These are phyloP conservation scores for Aspergillus biplanus DNA, from an alignment of 495 filamentous ascomycete genomes.

Conservation along the genomic window DNA sequence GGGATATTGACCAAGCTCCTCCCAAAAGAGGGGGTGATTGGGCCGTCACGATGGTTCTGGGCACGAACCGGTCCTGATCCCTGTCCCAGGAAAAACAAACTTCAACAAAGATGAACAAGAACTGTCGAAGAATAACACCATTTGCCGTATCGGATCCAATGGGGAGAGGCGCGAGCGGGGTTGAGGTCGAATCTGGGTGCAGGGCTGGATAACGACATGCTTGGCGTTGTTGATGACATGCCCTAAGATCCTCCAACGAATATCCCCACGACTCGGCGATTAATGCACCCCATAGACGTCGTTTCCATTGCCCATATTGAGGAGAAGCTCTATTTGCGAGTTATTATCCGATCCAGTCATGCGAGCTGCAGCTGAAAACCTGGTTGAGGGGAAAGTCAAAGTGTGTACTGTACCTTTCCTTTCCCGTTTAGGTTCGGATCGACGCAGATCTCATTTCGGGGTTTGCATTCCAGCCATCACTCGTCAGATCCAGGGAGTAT, in stretches of 20 bases:
- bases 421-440: not conserved
- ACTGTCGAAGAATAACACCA: constrained; percentile 14
- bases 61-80: not conserved
- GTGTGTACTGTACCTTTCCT: not conserved
- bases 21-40: not conserved
- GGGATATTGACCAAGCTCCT: not conserved
- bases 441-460: constrained; percentile 15
- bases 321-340: not conserved
- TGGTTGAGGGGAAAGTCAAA: not conserved
- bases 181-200: not conserved
- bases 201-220: constrained; percentile 18
- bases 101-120: constrained; percentile 20
- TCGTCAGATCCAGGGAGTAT: constrained; percentile 12
- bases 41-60: not conserved
- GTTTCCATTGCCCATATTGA: not conserved
- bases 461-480: not conserved
- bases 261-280: not conserved
- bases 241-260: not conserved
- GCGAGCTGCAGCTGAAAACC: not conserved
- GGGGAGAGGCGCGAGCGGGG: not conserved
- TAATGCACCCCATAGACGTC: not conserved
- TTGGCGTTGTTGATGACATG: constrained; percentile 13
- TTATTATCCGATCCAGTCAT: constrained; percentile 1
- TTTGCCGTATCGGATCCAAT: constrained; percentile 1
- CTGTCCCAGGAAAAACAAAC: constrained; percentile 3